Evolutionary conservation across 129 eudicot genomes (phyloP), one percentile per base, ranked within the genome.

Genomic region (Sambucus nigra): DNA sequence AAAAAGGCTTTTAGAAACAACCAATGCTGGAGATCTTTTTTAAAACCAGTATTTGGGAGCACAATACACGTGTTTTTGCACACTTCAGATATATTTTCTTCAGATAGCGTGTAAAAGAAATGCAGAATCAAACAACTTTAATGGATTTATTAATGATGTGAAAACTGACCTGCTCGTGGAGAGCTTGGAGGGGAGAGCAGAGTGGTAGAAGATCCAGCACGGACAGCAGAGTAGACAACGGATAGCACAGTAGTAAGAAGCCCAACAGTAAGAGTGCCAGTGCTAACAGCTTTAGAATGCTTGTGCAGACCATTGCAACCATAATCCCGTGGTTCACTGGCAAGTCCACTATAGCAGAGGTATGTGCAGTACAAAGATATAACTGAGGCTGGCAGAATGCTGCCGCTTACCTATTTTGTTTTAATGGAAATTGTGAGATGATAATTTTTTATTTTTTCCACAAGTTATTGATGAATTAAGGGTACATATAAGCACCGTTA

Each of bases 181-280:
- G 98, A 91, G 71, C 79, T 68, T 1, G 98, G 95, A 46, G 98
- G 94, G 38, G 98, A 91, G 20, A 91, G 95, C 57, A 91, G 70
- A 42, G 89, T 76, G 4, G 98, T 91, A 26, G 98, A 91, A 61
- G 98, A 91, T 33, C 98, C 98, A 24, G 98, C 98, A 46, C 98
- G 95, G n/a, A 91, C 95, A 65, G 95, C 98, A 67, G 98, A 91
- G 71, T 91, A 91, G 2, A 85, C 98, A 68, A 91, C 95, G 51
- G 98, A 91, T 2, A 91, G 77, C 35, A 91, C 95, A 22, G 95
- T 91, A 5, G 98, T 91, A 27, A 91, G 68, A 55, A 91, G 77
- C 42, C 98, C 95, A 42, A 91, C 73, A 27, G 95, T 73, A 48
- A 91, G 94, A 25, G 89, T 76, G 58, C 95, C 73, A 2, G 84